A percentile compares a stretch with the other conserved stretches of the same genome.
Evolutionary conservation across 805 yeast species (phyloP).

Genomic region (Lipomyces anomalus): DNA sequence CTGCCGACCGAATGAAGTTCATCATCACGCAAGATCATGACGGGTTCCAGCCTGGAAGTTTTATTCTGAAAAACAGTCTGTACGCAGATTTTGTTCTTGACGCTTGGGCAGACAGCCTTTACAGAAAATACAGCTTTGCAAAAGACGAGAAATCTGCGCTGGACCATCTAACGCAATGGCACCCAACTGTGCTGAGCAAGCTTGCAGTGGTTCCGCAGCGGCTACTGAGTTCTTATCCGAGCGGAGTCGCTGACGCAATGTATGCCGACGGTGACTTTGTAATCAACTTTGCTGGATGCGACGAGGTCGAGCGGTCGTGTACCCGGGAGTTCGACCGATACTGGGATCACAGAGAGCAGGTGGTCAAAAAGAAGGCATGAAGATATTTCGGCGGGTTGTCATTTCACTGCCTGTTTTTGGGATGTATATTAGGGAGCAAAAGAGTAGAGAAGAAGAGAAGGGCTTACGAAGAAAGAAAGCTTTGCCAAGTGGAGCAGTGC

Average conservation of each 20-base stretch:
- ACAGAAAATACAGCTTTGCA: conserved; percentile 60
- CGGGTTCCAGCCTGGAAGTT: conserved; percentile 63
- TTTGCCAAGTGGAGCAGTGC: too few species aligned
- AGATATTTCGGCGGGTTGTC: too few species aligned
- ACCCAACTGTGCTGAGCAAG: conserved; percentile 68
- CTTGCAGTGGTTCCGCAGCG: conserved; percentile 67
- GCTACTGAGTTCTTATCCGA: conserved; percentile 39
- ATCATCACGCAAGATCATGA: conserved; percentile 64
- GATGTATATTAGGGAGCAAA: too few species aligned
- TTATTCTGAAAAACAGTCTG: conserved; percentile 61
- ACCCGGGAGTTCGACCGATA: conserved; percentile 21
- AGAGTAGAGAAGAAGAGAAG: too few species aligned
- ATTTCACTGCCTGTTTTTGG: too few species aligned
- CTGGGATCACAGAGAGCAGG: conserved; percentile 23
- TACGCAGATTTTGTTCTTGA: conserved; percentile 68
- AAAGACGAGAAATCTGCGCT: conserved; percentile 50
- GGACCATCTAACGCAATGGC: conserved; percentile 86
- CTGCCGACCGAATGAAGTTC: conserved; percentile 49
- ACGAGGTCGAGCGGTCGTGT: conserved; percentile 20
- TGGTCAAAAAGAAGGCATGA: conserved; percentile 5
- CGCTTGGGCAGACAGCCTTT: conserved; percentile 69
- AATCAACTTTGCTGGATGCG: conserved; percentile 24
- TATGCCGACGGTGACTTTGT: conserved; percentile 34
- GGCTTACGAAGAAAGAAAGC: too few species aligned
- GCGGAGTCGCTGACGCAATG: conserved; percentile 25